A percentile compares a stretch with the other conserved stretches of the same genome.
Evolutionary conservation across 2,329 filamentous ascomycete species (phyloP).

Genomic region (Alternaria angustiovoidea): DNA sequence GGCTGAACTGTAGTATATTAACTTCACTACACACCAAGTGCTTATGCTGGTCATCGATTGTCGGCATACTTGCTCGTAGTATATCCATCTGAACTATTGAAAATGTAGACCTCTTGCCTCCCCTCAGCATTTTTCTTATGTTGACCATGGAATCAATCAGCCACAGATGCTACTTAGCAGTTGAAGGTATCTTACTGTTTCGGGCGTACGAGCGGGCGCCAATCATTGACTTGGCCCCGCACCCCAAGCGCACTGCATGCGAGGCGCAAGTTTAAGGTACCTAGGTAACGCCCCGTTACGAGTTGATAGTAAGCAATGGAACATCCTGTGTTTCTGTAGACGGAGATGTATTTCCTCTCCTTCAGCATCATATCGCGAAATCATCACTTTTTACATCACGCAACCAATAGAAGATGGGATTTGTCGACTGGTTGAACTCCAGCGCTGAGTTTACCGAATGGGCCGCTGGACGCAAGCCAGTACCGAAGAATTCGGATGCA

Average conservation of each 20-base stretch:
- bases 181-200: not conserved
- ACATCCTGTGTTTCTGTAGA: not conserved
- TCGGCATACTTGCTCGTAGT: not conserved
- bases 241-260: not conserved
- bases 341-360: not conserved
- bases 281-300: not conserved
- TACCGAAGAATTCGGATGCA: slow-evolving; percentile 31
- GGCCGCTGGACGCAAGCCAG: slow-evolving; percentile 12
- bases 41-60: not conserved
- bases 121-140: not conserved
- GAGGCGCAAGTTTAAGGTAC: not conserved
- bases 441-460: slow-evolving; percentile 18
- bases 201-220: not conserved
- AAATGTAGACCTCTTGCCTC: not conserved
- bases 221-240: not conserved
- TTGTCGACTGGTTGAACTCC: slow-evolving; percentile 14
- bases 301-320: not conserved
- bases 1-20: slow-evolving; percentile 4
- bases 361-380: not conserved
- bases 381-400: not conserved
- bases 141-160: not conserved
- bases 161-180: not conserved
- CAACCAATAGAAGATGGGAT: not conserved
- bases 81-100: not conserved
- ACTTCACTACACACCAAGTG: slow-evolving; percentile 1